Base-by-base conservation (phyloP, 257 asterid species). In the Nicotiana otophora region DNA sequence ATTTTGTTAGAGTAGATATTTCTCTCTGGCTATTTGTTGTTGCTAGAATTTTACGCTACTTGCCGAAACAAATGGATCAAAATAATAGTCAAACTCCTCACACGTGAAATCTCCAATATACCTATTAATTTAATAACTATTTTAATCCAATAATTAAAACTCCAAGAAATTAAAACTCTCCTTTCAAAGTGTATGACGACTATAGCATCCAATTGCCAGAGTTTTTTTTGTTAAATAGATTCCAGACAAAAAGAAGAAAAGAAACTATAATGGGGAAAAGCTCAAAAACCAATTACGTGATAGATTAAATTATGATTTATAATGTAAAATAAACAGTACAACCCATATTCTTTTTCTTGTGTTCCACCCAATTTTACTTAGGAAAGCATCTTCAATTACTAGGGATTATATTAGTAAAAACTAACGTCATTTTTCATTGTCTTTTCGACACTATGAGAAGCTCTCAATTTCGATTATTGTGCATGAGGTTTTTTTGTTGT, bases 281-380 rank as follows among this genome's bases (percentile, higher is more conserved):
- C 93, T 84, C 93, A 84, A 83, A 87, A 67, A 76, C 89, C 93
- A 76, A 89, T 81, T 83, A 83, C 88, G 82, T 86, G 85, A 83
- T 74, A 66, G 85, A 83, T 89, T 90, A 76, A 81, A 75, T 84
- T 87, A 84, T 64, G 80, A 69, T 60, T 70, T 61, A 83, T 58
- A 31, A 42, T 42, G 55, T 70, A 79, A 33, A 26, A 34, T 85
- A 84, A 69, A 83, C 77, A 78, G 74, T 72, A 67, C 75, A 88
- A 84, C 85, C 93, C 93, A 86, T 87, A 88, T 86, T 90, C 87
- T 82, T 84, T 10, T 78, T 88, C 95, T 93, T 62, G 95, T 87
- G 91, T 87, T 90, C 90, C 93, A 81, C 93, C 91, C 91, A 74
- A 86, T 60, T 86, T 81, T 81, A 80, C 85, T 17, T 53, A 82